A percentile compares a stretch with the other conserved stretches of the same genome.
These are phyloP conservation scores for Cyclotella cryptica DNA, from an alignment of 108 stramenopile genomes.

Conservation along the genomic window DNA sequence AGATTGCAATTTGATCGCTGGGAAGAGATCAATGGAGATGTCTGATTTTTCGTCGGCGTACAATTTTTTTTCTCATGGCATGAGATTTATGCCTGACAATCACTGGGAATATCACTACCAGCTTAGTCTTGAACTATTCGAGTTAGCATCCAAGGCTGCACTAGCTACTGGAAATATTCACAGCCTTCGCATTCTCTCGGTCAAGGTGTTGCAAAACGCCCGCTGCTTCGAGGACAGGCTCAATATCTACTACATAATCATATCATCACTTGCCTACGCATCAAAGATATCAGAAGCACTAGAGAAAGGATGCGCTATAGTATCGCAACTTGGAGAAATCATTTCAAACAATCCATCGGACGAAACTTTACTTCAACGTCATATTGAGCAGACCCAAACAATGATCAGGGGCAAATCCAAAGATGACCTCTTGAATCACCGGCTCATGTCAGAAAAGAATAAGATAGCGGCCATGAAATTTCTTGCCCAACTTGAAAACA, in stretches of 20 bases:
- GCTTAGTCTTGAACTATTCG: slow-evolving; percentile 34
- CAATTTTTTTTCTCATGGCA: slow-evolving; percentile 26
- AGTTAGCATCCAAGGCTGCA: slow-evolving; percentile 20
- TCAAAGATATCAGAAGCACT: slow-evolving; percentile 6
- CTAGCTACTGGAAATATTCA: slow-evolving; percentile 8
- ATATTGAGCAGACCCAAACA: slow-evolving; percentile 16
- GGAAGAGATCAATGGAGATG: slow-evolving; percentile 24
- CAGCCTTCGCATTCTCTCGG: neutral
- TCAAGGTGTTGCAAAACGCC: slow-evolving; percentile 7
- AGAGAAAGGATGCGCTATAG: neutral
- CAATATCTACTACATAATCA: neutral
- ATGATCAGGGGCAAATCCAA: slow-evolving; percentile 10
- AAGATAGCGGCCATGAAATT: slow-evolving; percentile 28
- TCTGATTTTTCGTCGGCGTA: slow-evolving; percentile 24
- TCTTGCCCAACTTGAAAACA: neutral
- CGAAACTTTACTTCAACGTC: neutral
- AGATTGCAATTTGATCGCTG: slow-evolving; percentile 24
- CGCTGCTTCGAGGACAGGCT: slow-evolving; percentile 30
- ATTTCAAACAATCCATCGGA: neutral
- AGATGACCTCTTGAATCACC: neutral
- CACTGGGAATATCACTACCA: slow-evolving; percentile 44
- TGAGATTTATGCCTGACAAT: slow-evolving; percentile 9
- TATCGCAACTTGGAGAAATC: slow-evolving; percentile 21
- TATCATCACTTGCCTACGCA: neutral
- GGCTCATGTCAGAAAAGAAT: slow-evolving; percentile 11